phyloP scores from a whole-genome alignment of 805 yeast species.

The Wickerhamomyces canadensis region DNA sequence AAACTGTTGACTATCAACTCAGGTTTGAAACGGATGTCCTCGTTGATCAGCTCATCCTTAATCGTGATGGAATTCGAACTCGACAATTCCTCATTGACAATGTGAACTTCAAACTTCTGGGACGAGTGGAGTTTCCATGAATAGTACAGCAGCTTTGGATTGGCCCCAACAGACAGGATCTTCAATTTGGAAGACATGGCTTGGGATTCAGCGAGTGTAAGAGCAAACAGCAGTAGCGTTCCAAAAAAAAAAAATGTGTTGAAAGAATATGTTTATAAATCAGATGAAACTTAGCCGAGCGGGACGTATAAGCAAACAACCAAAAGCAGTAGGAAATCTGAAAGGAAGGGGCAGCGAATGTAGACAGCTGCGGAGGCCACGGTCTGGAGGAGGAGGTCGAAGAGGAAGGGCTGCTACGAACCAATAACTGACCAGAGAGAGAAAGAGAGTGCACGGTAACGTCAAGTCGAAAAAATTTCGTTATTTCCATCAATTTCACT shows the following conservation, averaged over 20 bases:
- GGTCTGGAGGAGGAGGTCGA: too few relatives aligned
- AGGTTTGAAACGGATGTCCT: slow-evolving; percentile 27
- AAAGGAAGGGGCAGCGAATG: too few relatives aligned
- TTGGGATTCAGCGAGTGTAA: neutral
- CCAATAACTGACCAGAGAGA: too few relatives aligned
- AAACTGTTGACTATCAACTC: slow-evolving; percentile 1
- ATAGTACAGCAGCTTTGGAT: slow-evolving; percentile 55
- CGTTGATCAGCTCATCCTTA: slow-evolving; percentile 25
- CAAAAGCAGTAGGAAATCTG: too few relatives aligned
- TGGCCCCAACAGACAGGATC: slow-evolving; percentile 35
- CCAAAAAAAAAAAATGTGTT: neutral
- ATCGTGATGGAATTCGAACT: slow-evolving; percentile 3
- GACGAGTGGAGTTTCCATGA: slow-evolving; percentile 51
- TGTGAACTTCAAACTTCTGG: slow-evolving; percentile 33
- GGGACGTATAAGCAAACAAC: too few relatives aligned
- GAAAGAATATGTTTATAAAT: too few relatives aligned
- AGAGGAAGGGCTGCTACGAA: too few relatives aligned
- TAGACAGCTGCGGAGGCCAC: too few relatives aligned
- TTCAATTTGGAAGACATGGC: neutral
- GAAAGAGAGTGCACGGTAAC: too few relatives aligned
- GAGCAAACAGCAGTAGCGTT: neutral
- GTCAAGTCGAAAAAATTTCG: too few relatives aligned
- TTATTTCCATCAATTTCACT: too few relatives aligned
- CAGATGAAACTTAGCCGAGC: too few relatives aligned
- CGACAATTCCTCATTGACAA: slow-evolving; percentile 29